These are phyloP conservation scores for Codiaeum variegatum DNA, from an alignment of 441 rosid genomes.

Conservation along the genomic window DNA sequence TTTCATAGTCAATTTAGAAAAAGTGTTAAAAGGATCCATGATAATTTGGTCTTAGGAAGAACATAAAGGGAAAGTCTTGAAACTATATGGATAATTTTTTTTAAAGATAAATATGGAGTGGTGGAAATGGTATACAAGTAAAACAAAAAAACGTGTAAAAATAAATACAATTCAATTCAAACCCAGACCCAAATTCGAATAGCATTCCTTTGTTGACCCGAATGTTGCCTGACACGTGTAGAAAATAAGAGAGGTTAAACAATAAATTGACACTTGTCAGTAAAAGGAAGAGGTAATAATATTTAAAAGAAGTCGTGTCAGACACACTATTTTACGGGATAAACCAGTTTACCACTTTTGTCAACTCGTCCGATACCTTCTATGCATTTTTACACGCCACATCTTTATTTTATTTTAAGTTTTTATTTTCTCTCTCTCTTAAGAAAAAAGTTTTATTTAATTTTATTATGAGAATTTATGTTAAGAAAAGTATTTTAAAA, in stretches of 20 bases:
- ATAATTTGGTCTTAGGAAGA: no score
- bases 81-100: neutral
- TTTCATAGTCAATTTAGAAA: no score
- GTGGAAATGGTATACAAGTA: neutral
- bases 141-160: neutral
- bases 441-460: no score
- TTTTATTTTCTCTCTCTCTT: neutral
- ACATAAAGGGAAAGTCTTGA: neutral
- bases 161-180: neutral
- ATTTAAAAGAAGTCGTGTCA: neutral
- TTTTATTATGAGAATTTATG: no score
- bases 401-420: neutral
- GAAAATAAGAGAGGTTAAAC: neutral
- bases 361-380: slow-evolving; percentile 20
- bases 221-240: slow-evolving; percentile 17
- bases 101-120: neutral
- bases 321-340: slow-evolving; percentile 14
- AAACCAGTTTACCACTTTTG: neutral
- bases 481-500: no score
- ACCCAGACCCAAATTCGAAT: no score
- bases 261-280: slow-evolving; percentile 15
- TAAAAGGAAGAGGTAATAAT: neutral
- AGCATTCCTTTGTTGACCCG: neutral
- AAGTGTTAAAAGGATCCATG: no score
- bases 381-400: neutral